phyloP scores from a whole-genome alignment of 139 green algal genomes.

The Desmodesmus armatus region DNA sequence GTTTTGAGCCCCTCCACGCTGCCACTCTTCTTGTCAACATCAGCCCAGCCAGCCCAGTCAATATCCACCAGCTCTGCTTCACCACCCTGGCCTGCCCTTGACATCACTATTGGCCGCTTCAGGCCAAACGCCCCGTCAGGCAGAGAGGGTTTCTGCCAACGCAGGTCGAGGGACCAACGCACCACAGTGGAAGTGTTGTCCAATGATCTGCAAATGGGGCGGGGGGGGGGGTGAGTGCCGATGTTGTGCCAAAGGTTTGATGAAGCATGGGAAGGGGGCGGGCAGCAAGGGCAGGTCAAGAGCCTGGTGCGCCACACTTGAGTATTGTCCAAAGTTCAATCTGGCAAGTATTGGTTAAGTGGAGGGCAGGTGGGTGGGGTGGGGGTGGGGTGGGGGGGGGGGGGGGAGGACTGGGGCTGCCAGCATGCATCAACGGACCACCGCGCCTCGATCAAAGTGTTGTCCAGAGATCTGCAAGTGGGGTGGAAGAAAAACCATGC shows the following conservation, averaged over 20 bases:
- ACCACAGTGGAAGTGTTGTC: constrained; percentile 11
- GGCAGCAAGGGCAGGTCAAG: neutral
- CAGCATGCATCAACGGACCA: too few relatives aligned
- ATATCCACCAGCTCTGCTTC: neutral
- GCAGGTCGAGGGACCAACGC: constrained; percentile 36
- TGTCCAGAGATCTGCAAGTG: too few relatives aligned
- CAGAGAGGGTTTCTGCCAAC: constrained; percentile 22
- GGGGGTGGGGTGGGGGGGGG: too few relatives aligned
- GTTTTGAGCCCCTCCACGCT: neutral
- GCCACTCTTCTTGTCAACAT: neutral
- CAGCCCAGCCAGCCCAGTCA: neutral
- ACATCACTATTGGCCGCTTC: neutral
- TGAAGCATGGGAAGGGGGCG: neutral
- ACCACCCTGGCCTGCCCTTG: neutral
- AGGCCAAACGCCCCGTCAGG: constrained; percentile 5
- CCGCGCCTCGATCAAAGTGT: too few relatives aligned
- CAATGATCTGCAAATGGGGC: neutral
- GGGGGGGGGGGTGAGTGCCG: neutral
- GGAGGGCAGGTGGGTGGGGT: too few relatives aligned
- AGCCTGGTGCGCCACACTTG: neutral
- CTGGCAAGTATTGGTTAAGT: neutral
- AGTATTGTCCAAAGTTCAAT: neutral
- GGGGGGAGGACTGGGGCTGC: too few relatives aligned
- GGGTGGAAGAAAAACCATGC: too few relatives aligned
- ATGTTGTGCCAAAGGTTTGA: neutral